phyloP scores from a whole-genome alignment of 345 rosid species.

The Cardamine chenopodiifolia region DNA sequence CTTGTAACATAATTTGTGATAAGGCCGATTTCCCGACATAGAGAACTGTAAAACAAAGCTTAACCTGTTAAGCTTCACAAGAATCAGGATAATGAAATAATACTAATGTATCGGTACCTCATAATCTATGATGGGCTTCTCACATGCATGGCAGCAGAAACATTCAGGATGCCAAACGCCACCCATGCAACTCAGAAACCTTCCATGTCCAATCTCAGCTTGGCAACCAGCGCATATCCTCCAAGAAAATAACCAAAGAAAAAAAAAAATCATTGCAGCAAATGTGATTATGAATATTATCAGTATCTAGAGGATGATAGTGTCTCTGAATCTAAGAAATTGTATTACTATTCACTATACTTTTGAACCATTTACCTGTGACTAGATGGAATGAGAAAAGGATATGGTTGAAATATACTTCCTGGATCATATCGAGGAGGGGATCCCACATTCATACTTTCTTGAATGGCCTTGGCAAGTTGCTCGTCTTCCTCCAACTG shows the following conservation, averaged over 20 bases:
- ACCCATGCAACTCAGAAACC: constrained; percentile 73
- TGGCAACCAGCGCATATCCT: constrained; percentile 81
- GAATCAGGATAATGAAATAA: constrained; percentile 23
- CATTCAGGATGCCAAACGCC: constrained; percentile 90
- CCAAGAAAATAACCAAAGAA: constrained; percentile 17
- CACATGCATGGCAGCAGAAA: constrained; percentile 75
- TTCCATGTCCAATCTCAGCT: constrained; percentile 70
- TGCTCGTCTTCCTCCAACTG: constrained; percentile 91
- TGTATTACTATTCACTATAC: neutral
- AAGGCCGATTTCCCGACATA: constrained; percentile 68
- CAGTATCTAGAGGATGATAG: neutral
- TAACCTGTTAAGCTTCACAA: constrained; percentile 31
- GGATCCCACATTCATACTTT: constrained; percentile 62
- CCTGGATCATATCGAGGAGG: constrained; percentile 59
- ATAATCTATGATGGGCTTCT: constrained; percentile 66
- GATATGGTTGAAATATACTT: constrained; percentile 55
- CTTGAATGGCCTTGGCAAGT: constrained; percentile 89
- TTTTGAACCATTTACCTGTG: constrained; percentile 57
- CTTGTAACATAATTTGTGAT: constrained; percentile 85
- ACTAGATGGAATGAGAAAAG: constrained; percentile 57
- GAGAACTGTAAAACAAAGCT: constrained; percentile 54
- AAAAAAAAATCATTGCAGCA: constrained; percentile 14
- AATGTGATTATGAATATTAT: neutral
- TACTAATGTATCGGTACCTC: constrained; percentile 56
- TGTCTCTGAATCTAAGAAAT: neutral